These are phyloP conservation scores for Pseudozyma tsukubaensis DNA, from an alignment of 1,284 basidiomycete species.

Conservation along the genomic window DNA sequence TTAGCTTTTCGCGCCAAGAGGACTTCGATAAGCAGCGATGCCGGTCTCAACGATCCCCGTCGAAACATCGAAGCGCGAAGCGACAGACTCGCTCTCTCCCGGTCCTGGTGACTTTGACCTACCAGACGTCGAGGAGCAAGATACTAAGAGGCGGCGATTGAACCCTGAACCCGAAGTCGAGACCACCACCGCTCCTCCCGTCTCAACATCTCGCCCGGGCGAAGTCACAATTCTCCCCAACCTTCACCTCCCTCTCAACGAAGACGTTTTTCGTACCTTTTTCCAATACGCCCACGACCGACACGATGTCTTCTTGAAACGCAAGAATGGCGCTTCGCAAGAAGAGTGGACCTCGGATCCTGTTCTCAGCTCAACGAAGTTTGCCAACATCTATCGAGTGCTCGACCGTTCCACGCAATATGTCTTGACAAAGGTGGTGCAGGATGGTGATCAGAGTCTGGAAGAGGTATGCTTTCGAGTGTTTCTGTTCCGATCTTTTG, in stretches of 20 bases:
- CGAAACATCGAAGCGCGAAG: background rate
- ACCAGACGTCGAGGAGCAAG: background rate
- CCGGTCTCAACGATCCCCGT: background rate
- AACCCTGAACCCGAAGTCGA: background rate
- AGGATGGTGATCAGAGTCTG: slow-evolving; percentile 74
- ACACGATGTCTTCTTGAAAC: slow-evolving; percentile 27
- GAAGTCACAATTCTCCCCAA: slow-evolving; percentile 35
- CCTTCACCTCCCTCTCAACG: slow-evolving; percentile 42
- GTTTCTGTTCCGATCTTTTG: slow-evolving; percentile 75
- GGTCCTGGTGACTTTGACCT: too few relatives aligned
- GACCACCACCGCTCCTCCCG: background rate
- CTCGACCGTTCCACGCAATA: slow-evolving; percentile 76
- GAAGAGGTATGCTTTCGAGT: slow-evolving; percentile 75
- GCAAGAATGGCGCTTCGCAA: slow-evolving; percentile 15
- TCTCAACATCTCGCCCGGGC: slow-evolving; percentile 7
- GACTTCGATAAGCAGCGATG: background rate
- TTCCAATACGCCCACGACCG: slow-evolving; percentile 43
- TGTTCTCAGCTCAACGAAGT: slow-evolving; percentile 72
- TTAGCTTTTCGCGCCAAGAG: too few relatives aligned
- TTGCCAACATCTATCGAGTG: slow-evolving; percentile 76
- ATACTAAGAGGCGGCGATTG: slow-evolving; percentile 11
- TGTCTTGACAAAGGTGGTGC: slow-evolving; percentile 75
- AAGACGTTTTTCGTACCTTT: slow-evolving; percentile 32
- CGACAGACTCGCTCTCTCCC: background rate
- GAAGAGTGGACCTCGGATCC: slow-evolving; percentile 69